phyloP scores from a whole-genome alignment of 257 asterid species.

The Nicotiana undulata region DNA sequence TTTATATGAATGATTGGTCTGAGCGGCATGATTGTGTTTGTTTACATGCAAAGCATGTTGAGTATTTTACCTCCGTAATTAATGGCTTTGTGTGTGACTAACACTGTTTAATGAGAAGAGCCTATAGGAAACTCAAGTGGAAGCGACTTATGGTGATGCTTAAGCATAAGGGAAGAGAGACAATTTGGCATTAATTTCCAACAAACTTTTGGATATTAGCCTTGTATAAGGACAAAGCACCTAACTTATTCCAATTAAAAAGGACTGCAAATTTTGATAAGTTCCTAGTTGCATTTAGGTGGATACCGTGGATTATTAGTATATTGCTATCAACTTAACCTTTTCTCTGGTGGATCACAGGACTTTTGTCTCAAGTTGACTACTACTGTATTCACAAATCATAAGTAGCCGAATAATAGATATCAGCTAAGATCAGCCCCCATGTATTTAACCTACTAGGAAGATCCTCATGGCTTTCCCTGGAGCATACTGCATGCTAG shows the following conservation, averaged over 20 bases:
- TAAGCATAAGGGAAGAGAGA: too few relatives aligned
- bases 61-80: too few relatives aligned
- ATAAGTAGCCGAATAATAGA: neutral
- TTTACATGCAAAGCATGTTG: too few relatives aligned
- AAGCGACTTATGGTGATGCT: too few relatives aligned
- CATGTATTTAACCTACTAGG: neutral
- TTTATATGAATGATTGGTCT: too few relatives aligned
- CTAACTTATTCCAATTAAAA: constrained; percentile 14
- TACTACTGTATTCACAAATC: neutral
- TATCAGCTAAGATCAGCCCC: neutral
- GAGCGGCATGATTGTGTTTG: too few relatives aligned
- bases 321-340: neutral
- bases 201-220: too few relatives aligned
- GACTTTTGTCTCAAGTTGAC: neutral
- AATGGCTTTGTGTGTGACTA: too few relatives aligned
- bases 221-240: too few relatives aligned
- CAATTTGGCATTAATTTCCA: too few relatives aligned
- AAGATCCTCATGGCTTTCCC: neutral
- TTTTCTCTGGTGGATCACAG: neutral
- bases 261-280: neutral
- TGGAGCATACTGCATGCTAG: neutral
- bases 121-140: too few relatives aligned
- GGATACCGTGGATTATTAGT: neutral
- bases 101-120: too few relatives aligned
- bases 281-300: neutral